Percentiles rank a stretch among this genome's conserved stretches.
Conservation (phyloP, 768 basidiomycete genomes). For the Cystofilobasidium bisporidii region DNA sequence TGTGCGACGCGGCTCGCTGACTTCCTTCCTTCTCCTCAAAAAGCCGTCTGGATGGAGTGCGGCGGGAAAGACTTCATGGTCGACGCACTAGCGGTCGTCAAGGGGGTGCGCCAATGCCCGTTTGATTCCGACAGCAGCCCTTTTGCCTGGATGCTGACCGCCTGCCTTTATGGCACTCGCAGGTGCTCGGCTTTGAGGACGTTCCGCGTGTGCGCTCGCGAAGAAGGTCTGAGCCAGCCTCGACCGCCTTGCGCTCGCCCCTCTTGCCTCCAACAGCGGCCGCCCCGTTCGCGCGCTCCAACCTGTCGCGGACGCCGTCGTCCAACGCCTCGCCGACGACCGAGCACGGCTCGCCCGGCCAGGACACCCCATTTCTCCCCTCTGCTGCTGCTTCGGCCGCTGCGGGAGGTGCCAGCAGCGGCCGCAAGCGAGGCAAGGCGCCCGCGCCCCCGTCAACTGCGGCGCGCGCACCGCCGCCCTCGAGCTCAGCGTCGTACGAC, state of each 20-base stretch:
- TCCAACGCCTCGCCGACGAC: not conserved
- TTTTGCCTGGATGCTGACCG: not conserved
- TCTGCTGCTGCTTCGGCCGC: not conserved
- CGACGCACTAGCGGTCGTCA: conserved; percentile 27
- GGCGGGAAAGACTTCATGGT: conserved; percentile 28
- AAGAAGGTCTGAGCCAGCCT: not conserved
- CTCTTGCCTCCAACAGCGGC: not conserved
- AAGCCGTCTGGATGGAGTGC: conserved; percentile 30
- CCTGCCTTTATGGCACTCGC: not conserved
- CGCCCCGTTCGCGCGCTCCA: not conserved
- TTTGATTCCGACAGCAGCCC: too few species aligned
- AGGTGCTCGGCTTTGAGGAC: conserved; percentile 28
- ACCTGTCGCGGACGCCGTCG: not conserved
- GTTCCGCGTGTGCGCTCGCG: conserved; percentile 19
- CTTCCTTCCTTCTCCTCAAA: not conserved
- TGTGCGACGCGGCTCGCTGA: not conserved
- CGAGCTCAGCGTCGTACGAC: conserved; percentile 1
- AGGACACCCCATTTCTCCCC: not conserved
- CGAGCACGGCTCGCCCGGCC: conserved; percentile 5
- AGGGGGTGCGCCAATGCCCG: conserved; percentile 26
- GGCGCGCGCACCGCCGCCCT: too few species aligned
- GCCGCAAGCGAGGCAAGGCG: conserved; percentile 16
- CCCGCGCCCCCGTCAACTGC: conserved; percentile 12
- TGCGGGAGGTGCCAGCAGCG: not conserved
- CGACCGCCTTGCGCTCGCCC: not conserved